Evolutionary conservation across 108 stramenopile species (phyloP).

Genomic region (Skeletonema costatum): DNA sequence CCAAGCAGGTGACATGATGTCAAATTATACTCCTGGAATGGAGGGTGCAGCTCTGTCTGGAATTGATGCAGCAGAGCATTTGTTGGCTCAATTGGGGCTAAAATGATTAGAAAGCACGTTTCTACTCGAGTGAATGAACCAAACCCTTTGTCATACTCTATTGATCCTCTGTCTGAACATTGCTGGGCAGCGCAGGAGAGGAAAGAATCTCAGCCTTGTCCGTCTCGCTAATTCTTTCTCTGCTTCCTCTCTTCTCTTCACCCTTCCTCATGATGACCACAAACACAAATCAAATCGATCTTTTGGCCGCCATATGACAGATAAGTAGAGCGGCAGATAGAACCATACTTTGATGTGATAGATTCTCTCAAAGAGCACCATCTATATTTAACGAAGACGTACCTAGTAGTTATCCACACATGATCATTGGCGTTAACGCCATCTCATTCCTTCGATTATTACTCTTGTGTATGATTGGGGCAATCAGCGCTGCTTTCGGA

Average conservation of each 20-base stretch:
- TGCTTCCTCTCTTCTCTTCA: background rate
- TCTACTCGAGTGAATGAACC: too few relatives aligned
- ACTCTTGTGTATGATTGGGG: background rate
- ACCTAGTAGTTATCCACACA: background rate
- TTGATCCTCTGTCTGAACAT: too few relatives aligned
- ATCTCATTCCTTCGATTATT: background rate
- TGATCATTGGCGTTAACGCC: background rate
- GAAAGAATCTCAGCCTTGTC: background rate
- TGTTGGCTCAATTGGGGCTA: background rate
- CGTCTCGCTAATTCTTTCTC: too few relatives aligned
- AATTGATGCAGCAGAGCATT: slow-evolving; percentile 53
- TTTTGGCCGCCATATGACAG: too few relatives aligned
- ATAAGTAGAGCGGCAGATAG: too few relatives aligned
- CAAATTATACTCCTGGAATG: slow-evolving; percentile 58
- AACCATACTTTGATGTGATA: background rate
- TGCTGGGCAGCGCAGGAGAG: too few relatives aligned
- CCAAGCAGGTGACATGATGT: slow-evolving; percentile 74
- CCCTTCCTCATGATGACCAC: background rate
- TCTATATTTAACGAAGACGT: background rate
- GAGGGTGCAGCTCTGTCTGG: slow-evolving; percentile 69
- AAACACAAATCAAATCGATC: background rate
- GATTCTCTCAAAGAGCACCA: background rate
- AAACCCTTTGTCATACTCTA: too few relatives aligned
- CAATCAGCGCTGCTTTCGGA: background rate
- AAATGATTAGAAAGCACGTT: too few relatives aligned